phyloP scores from a whole-genome alignment of 495 filamentous ascomycete genomes.

The Pseudoneurospora amorphoporcata region DNA sequence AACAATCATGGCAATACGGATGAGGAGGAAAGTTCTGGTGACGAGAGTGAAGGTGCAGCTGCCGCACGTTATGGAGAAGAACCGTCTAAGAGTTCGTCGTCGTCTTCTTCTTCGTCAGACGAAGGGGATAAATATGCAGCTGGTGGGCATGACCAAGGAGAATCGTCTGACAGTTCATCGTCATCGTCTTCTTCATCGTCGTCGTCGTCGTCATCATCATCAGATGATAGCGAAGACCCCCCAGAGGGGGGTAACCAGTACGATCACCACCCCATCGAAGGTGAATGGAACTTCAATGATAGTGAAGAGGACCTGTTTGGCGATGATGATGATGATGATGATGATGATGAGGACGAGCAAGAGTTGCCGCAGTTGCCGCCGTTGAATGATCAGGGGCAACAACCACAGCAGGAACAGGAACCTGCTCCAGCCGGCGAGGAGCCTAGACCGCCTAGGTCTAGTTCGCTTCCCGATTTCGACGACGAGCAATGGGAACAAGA shows the following conservation, averaged over 20 bases:
- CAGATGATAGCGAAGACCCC: not conserved
- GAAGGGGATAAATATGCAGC: not conserved
- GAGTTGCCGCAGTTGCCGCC: not conserved
- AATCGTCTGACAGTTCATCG: not conserved
- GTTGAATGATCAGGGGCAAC: not conserved
- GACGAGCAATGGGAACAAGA: not conserved
- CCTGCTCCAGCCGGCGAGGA: not conserved
- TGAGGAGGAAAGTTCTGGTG: not conserved
- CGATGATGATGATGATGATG: not conserved
- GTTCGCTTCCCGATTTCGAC: not conserved
- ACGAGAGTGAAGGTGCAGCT: not conserved
- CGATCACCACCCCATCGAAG: not conserved
- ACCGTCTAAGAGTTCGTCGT: not conserved
- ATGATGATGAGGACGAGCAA: not conserved
- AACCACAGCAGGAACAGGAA: not conserved
- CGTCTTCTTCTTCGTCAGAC: not conserved
- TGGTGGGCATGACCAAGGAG: not conserved
- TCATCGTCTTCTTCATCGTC: too few relatives aligned
- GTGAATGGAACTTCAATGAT: not conserved
- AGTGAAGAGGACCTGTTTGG: not conserved
- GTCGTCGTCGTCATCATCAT: not conserved
- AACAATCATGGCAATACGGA: too few relatives aligned
- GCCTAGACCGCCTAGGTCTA: not conserved
- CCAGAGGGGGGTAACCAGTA: not conserved
- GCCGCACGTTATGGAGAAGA: not conserved